Conservation (phyloP, 2,329 filamentous ascomycete species). For the Aspergillus tubingensis region DNA sequence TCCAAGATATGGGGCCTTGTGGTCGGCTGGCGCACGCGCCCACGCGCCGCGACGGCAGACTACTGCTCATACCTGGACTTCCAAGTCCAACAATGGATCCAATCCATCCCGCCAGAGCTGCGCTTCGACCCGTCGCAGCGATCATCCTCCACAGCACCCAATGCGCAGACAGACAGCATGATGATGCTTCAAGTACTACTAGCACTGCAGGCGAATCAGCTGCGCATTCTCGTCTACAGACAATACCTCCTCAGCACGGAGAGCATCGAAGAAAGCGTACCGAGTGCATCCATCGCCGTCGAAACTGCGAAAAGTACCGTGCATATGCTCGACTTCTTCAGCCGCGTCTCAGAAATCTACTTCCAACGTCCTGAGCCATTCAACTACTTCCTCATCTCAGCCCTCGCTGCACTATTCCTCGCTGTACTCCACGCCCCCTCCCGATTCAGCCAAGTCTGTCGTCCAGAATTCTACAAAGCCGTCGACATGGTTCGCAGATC, state of each 20-base stretch:
- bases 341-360: slow-evolving; percentile 41
- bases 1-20: slow-evolving; percentile 52
- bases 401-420: slow-evolving; percentile 44
- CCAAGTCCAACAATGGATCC: slow-evolving; percentile 50
- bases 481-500: slow-evolving; percentile 62
- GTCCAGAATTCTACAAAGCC: slow-evolving; percentile 54
- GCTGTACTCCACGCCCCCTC: slow-evolving; percentile 51
- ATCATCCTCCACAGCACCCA: not conserved
- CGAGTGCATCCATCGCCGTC: slow-evolving; percentile 44
- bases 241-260: slow-evolving; percentile 45
- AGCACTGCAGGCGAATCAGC: slow-evolving; percentile 50
- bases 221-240: slow-evolving; percentile 49
- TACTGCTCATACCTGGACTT: slow-evolving; percentile 45
- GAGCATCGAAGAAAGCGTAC: slow-evolving; percentile 39
- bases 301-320: slow-evolving; percentile 43
- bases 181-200: slow-evolving; percentile 48
- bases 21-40: slow-evolving; percentile 38
- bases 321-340: slow-evolving; percentile 42
- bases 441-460: slow-evolving; percentile 42
- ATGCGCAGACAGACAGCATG: slow-evolving; percentile 33
- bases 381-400: slow-evolving; percentile 47
- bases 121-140: slow-evolving; percentile 37
- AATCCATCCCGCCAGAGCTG: slow-evolving; percentile 48
- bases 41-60: slow-evolving; percentile 39
- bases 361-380: slow-evolving; percentile 44